Percentiles rank a stretch among this genome's conserved stretches.
Evolutionary conservation across 371 early-diverging fungal genomes (phyloP).

Genomic region (Mucor plumbeus): DNA sequence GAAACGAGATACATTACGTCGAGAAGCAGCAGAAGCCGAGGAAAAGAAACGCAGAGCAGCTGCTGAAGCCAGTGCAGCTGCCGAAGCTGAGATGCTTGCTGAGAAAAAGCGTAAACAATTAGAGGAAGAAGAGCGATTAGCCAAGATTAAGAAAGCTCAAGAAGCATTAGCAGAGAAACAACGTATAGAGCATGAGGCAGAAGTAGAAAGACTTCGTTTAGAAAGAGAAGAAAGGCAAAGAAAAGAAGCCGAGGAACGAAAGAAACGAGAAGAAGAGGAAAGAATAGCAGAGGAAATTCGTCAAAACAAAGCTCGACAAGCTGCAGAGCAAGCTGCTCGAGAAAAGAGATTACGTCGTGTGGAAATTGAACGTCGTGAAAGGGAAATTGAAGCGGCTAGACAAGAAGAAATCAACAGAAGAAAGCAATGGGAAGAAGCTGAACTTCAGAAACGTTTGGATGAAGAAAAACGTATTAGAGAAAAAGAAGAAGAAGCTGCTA

Average conservation of each 20-base stretch:
- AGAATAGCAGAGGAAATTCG: constrained; percentile 37
- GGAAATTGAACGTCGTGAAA: constrained; percentile 38
- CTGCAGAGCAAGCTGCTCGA: constrained; percentile 49
- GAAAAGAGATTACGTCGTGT: constrained; percentile 41
- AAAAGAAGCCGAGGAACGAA: constrained; percentile 27
- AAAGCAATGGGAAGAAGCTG: constrained; percentile 38
- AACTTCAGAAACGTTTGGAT: constrained; percentile 21
- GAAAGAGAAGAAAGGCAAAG: constrained; percentile 26
- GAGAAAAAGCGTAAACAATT: constrained; percentile 33
- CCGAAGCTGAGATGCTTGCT: constrained; percentile 30
- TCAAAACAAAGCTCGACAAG: constrained; percentile 37
- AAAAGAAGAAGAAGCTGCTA: constrained; percentile 26
- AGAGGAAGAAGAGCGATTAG: constrained; percentile 31
- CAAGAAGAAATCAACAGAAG: constrained; percentile 38
- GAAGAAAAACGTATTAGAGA: constrained; percentile 18
- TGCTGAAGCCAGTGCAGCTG: constrained; percentile 29
- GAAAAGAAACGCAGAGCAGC: constrained; percentile 27
- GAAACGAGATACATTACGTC: constrained; percentile 31
- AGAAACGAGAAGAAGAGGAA: constrained; percentile 39
- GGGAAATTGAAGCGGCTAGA: constrained; percentile 38
- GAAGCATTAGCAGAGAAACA: constrained; percentile 27
- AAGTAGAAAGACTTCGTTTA: constrained; percentile 21
- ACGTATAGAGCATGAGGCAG: constrained; percentile 15
- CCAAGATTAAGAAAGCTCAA: constrained; percentile 19
- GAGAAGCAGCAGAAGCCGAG: constrained; percentile 36